Conservation (phyloP, 768 basidiomycete species). For the Mycena olivaceomarginata region DNA sequence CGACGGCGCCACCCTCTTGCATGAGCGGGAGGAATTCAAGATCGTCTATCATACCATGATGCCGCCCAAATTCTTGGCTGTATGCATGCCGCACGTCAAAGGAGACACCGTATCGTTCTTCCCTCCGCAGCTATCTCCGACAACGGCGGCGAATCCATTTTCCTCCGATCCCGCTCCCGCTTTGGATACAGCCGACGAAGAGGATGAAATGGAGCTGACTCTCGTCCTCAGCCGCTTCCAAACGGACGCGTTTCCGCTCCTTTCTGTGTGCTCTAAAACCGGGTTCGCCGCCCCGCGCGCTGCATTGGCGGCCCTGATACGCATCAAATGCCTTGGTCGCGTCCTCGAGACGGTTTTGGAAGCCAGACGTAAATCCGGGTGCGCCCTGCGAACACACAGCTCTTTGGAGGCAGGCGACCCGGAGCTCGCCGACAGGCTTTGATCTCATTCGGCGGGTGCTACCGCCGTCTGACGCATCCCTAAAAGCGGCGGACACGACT, state of each 20-base stretch:
- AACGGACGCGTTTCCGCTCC: slow-evolving; percentile 37
- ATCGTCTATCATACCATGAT: slow-evolving; percentile 6
- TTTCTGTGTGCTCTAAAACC: slow-evolving; percentile 27
- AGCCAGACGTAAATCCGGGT: slow-evolving; percentile 40
- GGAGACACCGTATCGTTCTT: slow-evolving; percentile 16
- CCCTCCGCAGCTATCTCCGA: neutral
- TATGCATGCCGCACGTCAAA: slow-evolving; percentile 21
- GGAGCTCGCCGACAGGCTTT: slow-evolving; percentile 19
- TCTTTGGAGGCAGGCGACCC: slow-evolving; percentile 33
- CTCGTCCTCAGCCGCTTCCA: slow-evolving; percentile 19
- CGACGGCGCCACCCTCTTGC: slow-evolving; percentile 1
- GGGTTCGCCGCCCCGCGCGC: slow-evolving; percentile 32
- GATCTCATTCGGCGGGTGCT: slow-evolving; percentile 29
- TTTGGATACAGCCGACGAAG: neutral
- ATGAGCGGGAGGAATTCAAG: slow-evolving; percentile 14
- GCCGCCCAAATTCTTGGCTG: slow-evolving; percentile 7
- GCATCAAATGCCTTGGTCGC: slow-evolving; percentile 30
- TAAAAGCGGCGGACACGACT: neutral
- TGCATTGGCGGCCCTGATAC: slow-evolving; percentile 38
- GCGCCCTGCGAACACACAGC: slow-evolving; percentile 41
- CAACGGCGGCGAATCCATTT: neutral
- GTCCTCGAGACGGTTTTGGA: slow-evolving; percentile 45
- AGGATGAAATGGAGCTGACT: neutral
- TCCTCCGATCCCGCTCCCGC: neutral
- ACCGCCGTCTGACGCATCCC: slow-evolving; percentile 2